Evolutionary conservation across 2,329 filamentous ascomycete species (phyloP).

Genomic region (Pseudovirgaria hyperparasitica): DNA sequence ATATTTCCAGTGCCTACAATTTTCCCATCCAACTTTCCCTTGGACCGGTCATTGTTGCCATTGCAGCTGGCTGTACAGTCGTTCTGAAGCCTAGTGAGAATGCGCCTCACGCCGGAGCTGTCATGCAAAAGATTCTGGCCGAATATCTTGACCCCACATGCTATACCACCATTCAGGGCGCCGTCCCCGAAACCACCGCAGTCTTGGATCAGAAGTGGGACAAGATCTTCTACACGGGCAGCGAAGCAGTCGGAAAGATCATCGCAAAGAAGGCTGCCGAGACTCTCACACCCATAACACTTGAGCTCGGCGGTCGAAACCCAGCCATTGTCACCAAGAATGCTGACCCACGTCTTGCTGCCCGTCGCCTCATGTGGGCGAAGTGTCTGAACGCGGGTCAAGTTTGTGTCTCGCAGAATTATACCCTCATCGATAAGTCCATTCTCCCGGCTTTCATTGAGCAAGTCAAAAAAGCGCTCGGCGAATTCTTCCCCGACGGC

Average conservation of each 20-base stretch:
- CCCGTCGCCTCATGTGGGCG: constrained; percentile 74
- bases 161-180: constrained; percentile 71
- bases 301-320: constrained; percentile 87
- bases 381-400: constrained; percentile 83
- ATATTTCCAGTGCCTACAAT: constrained; percentile 59
- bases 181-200: constrained; percentile 64
- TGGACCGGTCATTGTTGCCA: constrained; percentile 73
- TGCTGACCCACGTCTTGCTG: constrained; percentile 67
- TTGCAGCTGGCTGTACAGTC: constrained; percentile 81
- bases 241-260: constrained; percentile 53
- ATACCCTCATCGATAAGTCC: constrained; percentile 68
- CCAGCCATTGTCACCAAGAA: constrained; percentile 83
- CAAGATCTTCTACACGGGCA: constrained; percentile 96
- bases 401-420: constrained; percentile 87
- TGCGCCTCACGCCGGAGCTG: constrained; percentile 61
- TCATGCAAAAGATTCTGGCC: constrained; percentile 67
- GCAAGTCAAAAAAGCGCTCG: constrained; percentile 57
- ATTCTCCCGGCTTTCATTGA: constrained; percentile 60
- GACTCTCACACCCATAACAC: constrained; percentile 61
- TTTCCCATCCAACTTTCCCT: constrained; percentile 77
- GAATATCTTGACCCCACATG: constrained; percentile 62
- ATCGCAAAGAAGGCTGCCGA: constrained; percentile 41
- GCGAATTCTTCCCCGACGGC: constrained; percentile 75
- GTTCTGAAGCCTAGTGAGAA: constrained; percentile 85
- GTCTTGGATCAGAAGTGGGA: constrained; percentile 86